Evolutionary conservation across 768 basidiomycete genomes (phyloP).

Genomic region (Dictyophora rubrovolvata): DNA sequence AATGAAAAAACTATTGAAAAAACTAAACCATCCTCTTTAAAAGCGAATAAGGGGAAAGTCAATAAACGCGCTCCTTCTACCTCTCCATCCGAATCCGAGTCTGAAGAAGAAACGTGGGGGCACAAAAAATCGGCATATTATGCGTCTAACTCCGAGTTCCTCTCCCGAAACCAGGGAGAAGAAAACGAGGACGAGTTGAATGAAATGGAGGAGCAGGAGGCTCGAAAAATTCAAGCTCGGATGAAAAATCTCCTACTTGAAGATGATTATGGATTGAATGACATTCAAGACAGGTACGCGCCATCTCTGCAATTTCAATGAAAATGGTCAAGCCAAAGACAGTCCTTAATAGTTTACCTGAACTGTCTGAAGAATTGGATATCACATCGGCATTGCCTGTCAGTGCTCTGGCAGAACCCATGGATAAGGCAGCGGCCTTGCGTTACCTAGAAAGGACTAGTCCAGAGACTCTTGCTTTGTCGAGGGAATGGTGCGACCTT

Average conservation of each 20-base stretch:
- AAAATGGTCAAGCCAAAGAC: not conserved
- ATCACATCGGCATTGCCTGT: slow-evolving; percentile 10
- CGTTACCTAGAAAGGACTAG: slow-evolving; percentile 64
- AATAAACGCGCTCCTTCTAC: slow-evolving; percentile 8
- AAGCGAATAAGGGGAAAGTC: slow-evolving; percentile 13
- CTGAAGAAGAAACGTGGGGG: slow-evolving; percentile 70
- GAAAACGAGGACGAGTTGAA: slow-evolving; percentile 85
- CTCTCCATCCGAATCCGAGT: slow-evolving; percentile 23
- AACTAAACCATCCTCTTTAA: slow-evolving; percentile 3
- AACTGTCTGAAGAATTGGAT: not conserved
- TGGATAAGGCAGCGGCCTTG: slow-evolving; percentile 50
- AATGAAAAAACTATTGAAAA: slow-evolving; percentile 15
- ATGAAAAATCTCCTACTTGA: slow-evolving; percentile 60
- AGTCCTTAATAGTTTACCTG: not conserved
- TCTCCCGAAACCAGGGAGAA: slow-evolving; percentile 32
- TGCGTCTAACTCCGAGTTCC: slow-evolving; percentile 68
- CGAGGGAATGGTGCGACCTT: slow-evolving; percentile 76
- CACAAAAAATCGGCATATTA: slow-evolving; percentile 73
- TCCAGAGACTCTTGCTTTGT: slow-evolving; percentile 72
- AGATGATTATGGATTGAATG: slow-evolving; percentile 77
- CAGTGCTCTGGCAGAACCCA: slow-evolving; percentile 29
- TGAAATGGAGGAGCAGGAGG: slow-evolving; percentile 83
- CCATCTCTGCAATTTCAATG: not conserved
- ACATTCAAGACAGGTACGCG: slow-evolving; percentile 31
- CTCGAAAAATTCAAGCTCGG: slow-evolving; percentile 67